A percentile compares a stretch with the other conserved stretches of the same genome.
Evolutionary conservation across 306 rosid species (phyloP).

Genomic region (Delonix regia): DNA sequence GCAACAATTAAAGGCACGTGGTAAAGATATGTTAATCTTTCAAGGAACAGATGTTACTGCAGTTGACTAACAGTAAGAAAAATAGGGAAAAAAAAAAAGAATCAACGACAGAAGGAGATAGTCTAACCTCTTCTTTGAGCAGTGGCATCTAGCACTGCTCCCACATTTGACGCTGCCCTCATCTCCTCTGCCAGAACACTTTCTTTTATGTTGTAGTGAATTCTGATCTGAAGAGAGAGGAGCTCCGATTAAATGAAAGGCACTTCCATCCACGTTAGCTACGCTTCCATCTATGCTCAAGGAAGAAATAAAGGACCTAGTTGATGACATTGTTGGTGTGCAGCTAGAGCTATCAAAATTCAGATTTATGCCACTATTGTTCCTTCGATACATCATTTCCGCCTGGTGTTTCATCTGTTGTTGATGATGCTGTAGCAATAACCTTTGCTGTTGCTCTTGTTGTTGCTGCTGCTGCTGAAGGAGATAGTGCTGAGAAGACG

Average conservation of each 20-base stretch:
- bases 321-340: constrained; percentile 92
- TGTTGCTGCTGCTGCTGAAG: constrained; percentile 74
- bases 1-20: background rate
- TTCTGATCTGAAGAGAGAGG: constrained; percentile 68
- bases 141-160: constrained; percentile 75
- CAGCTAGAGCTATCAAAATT: constrained; percentile 90
- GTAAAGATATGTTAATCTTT: constrained; percentile 4
- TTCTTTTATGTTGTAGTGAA: constrained; percentile 72
- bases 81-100: background rate
- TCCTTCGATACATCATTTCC: constrained; percentile 75
- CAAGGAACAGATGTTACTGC: background rate
- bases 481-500: constrained; percentile 59
- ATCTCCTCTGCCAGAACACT: constrained; percentile 71
- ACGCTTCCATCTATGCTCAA: constrained; percentile 48
- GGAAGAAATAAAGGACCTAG: constrained; percentile 65
- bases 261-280: constrained; percentile 58
- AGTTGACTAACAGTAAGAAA: background rate
- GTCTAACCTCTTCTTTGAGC: constrained; percentile 85
- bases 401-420: constrained; percentile 75
- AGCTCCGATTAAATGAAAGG: constrained; percentile 75
- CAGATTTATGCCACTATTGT: constrained; percentile 76
- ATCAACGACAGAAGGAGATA: constrained; percentile 2
- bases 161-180: constrained; percentile 77
- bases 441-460: constrained; percentile 63
- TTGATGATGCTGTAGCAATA: constrained; percentile 62